A percentile compares a stretch with the other conserved stretches of the same genome.
phyloP scores from a whole-genome alignment of 2,329 filamentous ascomycete species.

The Decorospora gaudefroyi region DNA sequence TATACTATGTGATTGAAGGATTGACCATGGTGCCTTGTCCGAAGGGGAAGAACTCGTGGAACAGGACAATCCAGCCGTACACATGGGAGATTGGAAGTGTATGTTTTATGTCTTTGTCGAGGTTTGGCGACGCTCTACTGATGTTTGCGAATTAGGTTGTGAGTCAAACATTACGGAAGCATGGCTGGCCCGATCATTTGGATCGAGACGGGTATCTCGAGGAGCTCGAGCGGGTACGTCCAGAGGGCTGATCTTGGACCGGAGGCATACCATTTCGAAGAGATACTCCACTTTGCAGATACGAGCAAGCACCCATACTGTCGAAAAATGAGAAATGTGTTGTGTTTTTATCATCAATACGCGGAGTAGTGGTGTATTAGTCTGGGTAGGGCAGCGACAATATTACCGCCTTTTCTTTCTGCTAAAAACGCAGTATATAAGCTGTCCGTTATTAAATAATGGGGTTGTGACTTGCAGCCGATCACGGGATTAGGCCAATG shows the following conservation, averaged over 20 bases:
- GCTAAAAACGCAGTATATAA: too few species aligned
- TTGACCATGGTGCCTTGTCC: slow-evolving; percentile 6
- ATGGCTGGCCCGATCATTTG: slow-evolving; percentile 4
- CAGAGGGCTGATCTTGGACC: not conserved
- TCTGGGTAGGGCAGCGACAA: too few species aligned
- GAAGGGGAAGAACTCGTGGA: slow-evolving; percentile 4
- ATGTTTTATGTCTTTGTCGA: slow-evolving; percentile 3
- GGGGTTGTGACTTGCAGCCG: slow-evolving; percentile 16
- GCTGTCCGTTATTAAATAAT: slow-evolving; percentile 1
- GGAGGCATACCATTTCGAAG: not conserved
- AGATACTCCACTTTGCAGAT: slow-evolving; percentile 1
- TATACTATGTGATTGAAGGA: slow-evolving; percentile 2
- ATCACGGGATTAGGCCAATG: slow-evolving; percentile 14
- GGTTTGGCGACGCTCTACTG: slow-evolving; percentile 1
- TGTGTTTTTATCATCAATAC: not conserved
- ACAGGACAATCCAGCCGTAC: slow-evolving; percentile 4
- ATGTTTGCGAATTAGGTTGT: slow-evolving; percentile 6
- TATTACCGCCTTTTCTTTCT: too few species aligned
- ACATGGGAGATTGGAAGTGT: slow-evolving; percentile 4
- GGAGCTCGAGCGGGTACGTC: slow-evolving; percentile 6
- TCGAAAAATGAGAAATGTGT: not conserved
- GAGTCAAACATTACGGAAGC: slow-evolving; percentile 3
- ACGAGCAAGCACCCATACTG: slow-evolving; percentile 1
- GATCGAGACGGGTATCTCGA: slow-evolving; percentile 2
- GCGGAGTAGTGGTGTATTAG: not conserved